Conservation (phyloP, 805 yeast species). For the Sugiyamaella chiloensis region DNA sequence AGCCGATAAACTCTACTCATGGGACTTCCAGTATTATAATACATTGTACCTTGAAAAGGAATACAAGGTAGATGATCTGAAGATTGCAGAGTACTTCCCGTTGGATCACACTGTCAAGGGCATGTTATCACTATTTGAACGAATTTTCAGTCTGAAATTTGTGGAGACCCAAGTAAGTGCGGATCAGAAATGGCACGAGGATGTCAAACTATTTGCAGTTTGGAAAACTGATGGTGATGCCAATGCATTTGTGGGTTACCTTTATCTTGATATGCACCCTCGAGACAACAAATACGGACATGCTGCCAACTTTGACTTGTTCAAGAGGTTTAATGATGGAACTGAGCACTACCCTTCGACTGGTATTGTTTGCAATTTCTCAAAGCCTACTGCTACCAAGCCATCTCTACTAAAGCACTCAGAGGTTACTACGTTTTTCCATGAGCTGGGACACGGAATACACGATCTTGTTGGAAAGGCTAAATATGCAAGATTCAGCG, state of each 20-base stretch:
- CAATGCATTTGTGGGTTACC: conserved; percentile 72
- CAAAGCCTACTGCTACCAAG: conserved; percentile 64
- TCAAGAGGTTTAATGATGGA: conserved; percentile 53
- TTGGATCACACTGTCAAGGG: conserved; percentile 60
- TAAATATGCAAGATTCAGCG: conserved; percentile 63
- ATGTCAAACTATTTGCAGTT: conserved; percentile 63
- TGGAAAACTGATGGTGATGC: conserved; percentile 62
- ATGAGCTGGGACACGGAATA: conserved; percentile 86
- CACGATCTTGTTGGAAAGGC: conserved; percentile 73
- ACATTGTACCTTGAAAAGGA: conserved; percentile 63
- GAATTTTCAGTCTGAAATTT: conserved; percentile 65
- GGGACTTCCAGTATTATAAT: conserved; percentile 73
- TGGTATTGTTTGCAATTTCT: conserved; percentile 79
- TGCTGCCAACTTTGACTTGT: conserved; percentile 76
- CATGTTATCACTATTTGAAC: conserved; percentile 71
- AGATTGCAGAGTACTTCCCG: conserved; percentile 77
- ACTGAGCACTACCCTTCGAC: conserved; percentile 61
- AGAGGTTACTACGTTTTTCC: conserved; percentile 83
- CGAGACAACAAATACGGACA: conserved; percentile 85
- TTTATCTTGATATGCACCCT: conserved; percentile 79
- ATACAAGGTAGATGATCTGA: conserved; percentile 67
- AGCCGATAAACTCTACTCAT: conserved; percentile 45
- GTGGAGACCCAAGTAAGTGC: conserved; percentile 48
- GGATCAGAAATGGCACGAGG: conserved; percentile 65
- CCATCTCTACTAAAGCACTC: conserved; percentile 74